Conservation (phyloP, 2,329 filamentous ascomycete species). For the Cladosporium colombiae region DNA sequence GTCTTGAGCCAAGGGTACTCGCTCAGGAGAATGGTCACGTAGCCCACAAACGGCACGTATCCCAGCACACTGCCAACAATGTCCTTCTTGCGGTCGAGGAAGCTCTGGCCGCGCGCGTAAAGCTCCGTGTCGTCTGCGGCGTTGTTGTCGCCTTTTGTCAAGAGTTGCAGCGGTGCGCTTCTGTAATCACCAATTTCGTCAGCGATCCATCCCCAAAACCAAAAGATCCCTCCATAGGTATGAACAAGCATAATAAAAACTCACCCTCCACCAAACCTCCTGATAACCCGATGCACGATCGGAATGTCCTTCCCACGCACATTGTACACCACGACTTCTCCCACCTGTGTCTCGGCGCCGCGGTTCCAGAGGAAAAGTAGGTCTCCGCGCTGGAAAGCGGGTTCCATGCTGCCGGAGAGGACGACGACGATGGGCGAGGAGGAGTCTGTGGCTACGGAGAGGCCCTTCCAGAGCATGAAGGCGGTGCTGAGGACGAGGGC, state of each 20-base stretch:
- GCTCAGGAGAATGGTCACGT: slow-evolving; percentile 92
- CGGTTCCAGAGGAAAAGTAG: slow-evolving; percentile 77
- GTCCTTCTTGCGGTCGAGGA: slow-evolving; percentile 74
- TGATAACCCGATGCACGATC: slow-evolving; percentile 90
- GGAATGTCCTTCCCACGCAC: slow-evolving; percentile 93
- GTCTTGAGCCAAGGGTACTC: slow-evolving; percentile 98
- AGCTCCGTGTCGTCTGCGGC: slow-evolving; percentile 87
- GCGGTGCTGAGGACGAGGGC: slow-evolving; percentile 85
- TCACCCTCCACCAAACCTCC: slow-evolving; percentile 64
- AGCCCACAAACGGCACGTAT: slow-evolving; percentile 93
- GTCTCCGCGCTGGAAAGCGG: slow-evolving; percentile 77
- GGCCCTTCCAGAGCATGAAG: slow-evolving; percentile 90
- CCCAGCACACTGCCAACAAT: slow-evolving; percentile 91
- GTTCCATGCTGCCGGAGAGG: slow-evolving; percentile 82
- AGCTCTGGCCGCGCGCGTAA: slow-evolving; percentile 84
- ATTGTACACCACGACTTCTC: slow-evolving; percentile 78
- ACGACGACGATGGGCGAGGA: slow-evolving; percentile 74
- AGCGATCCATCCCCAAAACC: slow-evolving; percentile 5
- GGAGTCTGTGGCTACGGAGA: slow-evolving; percentile 72
- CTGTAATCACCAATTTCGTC: slow-evolving; percentile 33
- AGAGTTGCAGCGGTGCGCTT: slow-evolving; percentile 60
- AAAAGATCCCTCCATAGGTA: not conserved
- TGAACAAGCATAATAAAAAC: slow-evolving; percentile 29
- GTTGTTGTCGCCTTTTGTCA: slow-evolving; percentile 99
- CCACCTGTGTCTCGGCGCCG: slow-evolving; percentile 62